Evolutionary conservation across 2,329 filamentous ascomycete genomes (phyloP), one percentile per base, ranked within the genome.

Genomic region (Nemania serpens): DNA sequence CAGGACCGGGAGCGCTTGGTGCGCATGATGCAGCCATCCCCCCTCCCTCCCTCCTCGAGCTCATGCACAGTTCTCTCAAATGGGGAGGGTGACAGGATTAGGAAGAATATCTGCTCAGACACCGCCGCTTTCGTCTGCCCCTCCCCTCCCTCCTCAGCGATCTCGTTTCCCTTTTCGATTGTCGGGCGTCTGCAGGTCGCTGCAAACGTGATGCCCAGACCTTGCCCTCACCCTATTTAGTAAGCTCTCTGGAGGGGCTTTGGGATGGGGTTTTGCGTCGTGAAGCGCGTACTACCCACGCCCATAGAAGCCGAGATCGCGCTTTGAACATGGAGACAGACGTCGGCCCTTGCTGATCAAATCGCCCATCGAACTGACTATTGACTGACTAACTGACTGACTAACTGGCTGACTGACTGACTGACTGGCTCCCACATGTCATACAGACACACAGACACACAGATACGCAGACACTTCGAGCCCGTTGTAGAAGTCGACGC

Each of bases 41-140:
- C 55, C 55, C 51, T 59, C 60, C 51, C 22, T 46, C 59, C 55
- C 56, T 53, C 55, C 57, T 55, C 53, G 36, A n/a, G 46, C 55
- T 59, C 60, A 56, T 62, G 60, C 60, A 52, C n/a, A 34, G 1
- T 39, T 3, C 49, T 37, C 18, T 29, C 13, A 34, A 12, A 50
- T 5, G 10, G 29, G n/a, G 29, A 39, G 33, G 39, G 22, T 10
- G 41, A 4, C 59, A 52, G 51, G 47, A 55, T 48, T 42, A 36
- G 51, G 55, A 52, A 52, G 13, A 15, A 5, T 6, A 2, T 22
- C 15, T 43, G 29, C 25, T 33, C 46, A 52, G 22, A 12, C 42
- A 54, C 50, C 48, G 25, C 59, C 25, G 46, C 46, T 53, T 59
- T 48, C 18, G 55, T 59, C 55, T 20, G 11, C 10, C 15, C 45